phyloP scores from a whole-genome alignment of 2,329 filamentous ascomycete genomes.

The Verticillium nubilum region DNA sequence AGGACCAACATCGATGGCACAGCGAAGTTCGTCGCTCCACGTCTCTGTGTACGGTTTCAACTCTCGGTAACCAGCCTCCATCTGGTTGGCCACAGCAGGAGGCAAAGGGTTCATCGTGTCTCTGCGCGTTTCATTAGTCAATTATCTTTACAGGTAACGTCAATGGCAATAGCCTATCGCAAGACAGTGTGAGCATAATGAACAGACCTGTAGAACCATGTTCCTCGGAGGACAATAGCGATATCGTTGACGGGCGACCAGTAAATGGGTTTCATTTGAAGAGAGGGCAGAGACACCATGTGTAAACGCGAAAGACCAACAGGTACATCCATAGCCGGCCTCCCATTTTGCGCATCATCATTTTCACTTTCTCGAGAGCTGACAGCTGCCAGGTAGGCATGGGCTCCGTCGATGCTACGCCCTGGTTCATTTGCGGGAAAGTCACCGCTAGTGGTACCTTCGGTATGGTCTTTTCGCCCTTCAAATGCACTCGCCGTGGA shows the following conservation, averaged over 20 bases:
- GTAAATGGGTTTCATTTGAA: constrained; percentile 95
- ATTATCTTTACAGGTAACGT: background rate
- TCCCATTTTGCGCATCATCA: background rate
- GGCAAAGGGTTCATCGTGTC: constrained; percentile 92
- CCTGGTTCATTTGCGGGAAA: background rate
- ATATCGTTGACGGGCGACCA: constrained; percentile 94
- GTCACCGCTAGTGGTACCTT: background rate
- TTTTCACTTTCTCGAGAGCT: background rate
- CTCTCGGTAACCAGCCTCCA: constrained; percentile 86
- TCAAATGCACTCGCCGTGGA: background rate
- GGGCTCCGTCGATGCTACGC: background rate
- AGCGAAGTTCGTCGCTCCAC: constrained; percentile 86
- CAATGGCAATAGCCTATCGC: background rate
- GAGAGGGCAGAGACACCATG: constrained; percentile 73
- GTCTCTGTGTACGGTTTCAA: constrained; percentile 85
- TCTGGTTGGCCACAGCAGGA: constrained; percentile 77
- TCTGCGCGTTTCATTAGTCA: constrained; percentile 19
- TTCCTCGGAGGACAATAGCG: constrained; percentile 74
- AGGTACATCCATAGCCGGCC: constrained; percentile 52
- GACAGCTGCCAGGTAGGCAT: background rate
- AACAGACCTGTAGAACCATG: constrained; percentile 83
- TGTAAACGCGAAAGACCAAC: constrained; percentile 90
- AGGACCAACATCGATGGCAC: constrained; percentile 84
- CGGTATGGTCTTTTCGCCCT: background rate
- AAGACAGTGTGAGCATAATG: background rate